Evolutionary conservation across 1,284 basidiomycete species (phyloP), one percentile per base, ranked within the genome.

Genomic region (Ceratobasidium theobromae): DNA sequence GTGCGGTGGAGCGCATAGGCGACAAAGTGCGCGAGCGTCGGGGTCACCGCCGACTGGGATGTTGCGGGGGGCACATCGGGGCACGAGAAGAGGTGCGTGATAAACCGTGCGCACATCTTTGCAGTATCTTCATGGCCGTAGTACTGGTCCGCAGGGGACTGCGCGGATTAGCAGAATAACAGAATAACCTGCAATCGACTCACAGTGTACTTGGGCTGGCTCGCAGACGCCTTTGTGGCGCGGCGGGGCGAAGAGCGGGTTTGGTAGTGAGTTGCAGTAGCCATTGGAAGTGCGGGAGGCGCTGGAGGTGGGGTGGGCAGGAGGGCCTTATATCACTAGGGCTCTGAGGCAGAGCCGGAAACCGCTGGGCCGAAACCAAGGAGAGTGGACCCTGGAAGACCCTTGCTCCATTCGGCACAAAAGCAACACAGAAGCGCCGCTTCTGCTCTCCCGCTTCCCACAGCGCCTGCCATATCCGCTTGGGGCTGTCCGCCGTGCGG

Each of bases 1-100:
- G 93, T 96, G 30, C 94, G 85, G 74, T 96, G 92, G 5, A 96
- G 81, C 0, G 93, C 90, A 73, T 96, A 96, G 0, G 93, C 94
- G 71, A 95, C 88, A 75, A 94, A 94, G 68, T 88, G 82, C 0
- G 89, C 89, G 0, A 95, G 78, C 2, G 85, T 83, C 2, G 84
- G 82, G 18, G 76, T 75, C 21, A 40, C 0, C 28, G 55, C 55
- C 3, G 55, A 46, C 41, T 46, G 43, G 40, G 55, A 58, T 14
- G 55, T 58, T 28, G 80, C 82, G 0, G 83, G 76, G 1, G 77
- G 78, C 0, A 76, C 70, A 68, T 89, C 86, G 2, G 88, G 89
- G 72, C 88, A 91, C 0, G 86, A 84, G 71, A 90, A 91, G 0
- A 91, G 80, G 74, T 92, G 83, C 0, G 88, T 89, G 11, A 94